phyloP scores from a whole-genome alignment of 1,284 basidiomycete genomes.

The Erythrobasidium hasegawianum region DNA sequence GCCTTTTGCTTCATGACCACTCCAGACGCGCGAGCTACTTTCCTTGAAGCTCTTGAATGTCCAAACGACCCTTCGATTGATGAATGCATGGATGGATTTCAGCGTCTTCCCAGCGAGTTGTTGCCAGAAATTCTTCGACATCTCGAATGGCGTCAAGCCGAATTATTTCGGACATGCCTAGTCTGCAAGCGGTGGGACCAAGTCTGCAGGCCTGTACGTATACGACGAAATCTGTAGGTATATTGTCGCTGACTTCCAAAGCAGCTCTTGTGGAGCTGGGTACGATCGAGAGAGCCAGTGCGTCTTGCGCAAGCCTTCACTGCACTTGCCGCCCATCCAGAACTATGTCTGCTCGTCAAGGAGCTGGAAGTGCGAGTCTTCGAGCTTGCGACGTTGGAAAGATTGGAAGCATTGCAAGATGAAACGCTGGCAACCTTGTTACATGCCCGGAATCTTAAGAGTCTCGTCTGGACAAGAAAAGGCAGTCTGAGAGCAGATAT shows the following conservation, averaged over 20 bases:
- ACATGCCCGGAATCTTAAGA: conserved; percentile 14
- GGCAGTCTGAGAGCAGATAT: conserved; percentile 18
- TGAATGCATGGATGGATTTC: not conserved
- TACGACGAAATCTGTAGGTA: not conserved
- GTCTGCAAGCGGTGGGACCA: conserved; percentile 20
- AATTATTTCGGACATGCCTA: conserved; percentile 16
- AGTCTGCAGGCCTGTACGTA: conserved; percentile 12
- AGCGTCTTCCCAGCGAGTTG: conserved; percentile 16
- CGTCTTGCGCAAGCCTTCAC: conserved; percentile 25
- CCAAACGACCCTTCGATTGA: too few species aligned
- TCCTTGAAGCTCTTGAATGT: too few species aligned
- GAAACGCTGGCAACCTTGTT: conserved; percentile 12
- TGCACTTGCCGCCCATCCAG: conserved; percentile 3
- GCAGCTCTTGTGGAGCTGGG: conserved; percentile 30
- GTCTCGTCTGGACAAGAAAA: conserved; percentile 24
- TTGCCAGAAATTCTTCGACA: conserved; percentile 14
- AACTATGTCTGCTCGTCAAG: conserved; percentile 20
- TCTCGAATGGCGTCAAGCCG: conserved; percentile 15
- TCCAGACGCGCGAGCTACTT: too few species aligned
- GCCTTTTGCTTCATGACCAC: too few species aligned
- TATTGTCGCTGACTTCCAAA: not conserved
- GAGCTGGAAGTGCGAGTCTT: conserved; percentile 33
- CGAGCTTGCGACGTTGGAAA: conserved; percentile 6
- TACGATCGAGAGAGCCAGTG: conserved; percentile 12
- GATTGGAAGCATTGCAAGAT: conserved; percentile 20